Percentiles rank a stretch among this genome's conserved stretches.
Conservation (phyloP, 495 filamentous ascomycete species). For the Penicillium robsamsonii region DNA sequence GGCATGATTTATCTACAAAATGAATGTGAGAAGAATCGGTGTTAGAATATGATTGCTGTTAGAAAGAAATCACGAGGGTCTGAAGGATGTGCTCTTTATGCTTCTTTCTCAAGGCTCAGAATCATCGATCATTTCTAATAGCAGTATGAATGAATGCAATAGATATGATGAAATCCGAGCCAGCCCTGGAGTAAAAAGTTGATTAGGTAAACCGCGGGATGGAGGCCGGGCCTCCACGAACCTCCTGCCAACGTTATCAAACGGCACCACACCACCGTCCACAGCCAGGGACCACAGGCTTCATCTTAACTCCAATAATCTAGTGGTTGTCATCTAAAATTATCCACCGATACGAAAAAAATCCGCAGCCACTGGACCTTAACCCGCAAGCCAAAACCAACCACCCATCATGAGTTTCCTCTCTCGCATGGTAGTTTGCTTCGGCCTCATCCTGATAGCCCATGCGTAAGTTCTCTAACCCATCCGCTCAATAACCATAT, state of each 20-base stretch:
- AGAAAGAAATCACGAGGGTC: not conserved
- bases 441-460: slow-evolving; percentile 65
- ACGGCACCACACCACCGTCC: not conserved
- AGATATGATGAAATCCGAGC: not conserved
- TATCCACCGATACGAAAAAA: not conserved
- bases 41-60: not conserved
- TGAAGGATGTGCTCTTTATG: not conserved
- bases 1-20: not conserved
- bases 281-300: slow-evolving; percentile 1
- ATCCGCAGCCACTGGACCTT: not conserved
- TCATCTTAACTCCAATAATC: not conserved
- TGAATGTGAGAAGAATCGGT: not conserved
- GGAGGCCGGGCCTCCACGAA: not conserved
- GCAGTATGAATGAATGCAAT: not conserved
- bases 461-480: slow-evolving; percentile 60
- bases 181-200: not conserved
- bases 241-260: slow-evolving; percentile 1
- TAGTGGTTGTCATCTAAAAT: too few relatives aligned
- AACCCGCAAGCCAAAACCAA: slow-evolving; percentile 19
- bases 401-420: slow-evolving; percentile 59
- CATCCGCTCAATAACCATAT: not conserved
- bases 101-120: not conserved
- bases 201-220: slow-evolving; percentile 7
- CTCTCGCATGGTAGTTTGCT: slow-evolving; percentile 59
- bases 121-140: not conserved